phyloP scores from a whole-genome alignment of 331 rosid species.

The Telfairia occidentalis region DNA sequence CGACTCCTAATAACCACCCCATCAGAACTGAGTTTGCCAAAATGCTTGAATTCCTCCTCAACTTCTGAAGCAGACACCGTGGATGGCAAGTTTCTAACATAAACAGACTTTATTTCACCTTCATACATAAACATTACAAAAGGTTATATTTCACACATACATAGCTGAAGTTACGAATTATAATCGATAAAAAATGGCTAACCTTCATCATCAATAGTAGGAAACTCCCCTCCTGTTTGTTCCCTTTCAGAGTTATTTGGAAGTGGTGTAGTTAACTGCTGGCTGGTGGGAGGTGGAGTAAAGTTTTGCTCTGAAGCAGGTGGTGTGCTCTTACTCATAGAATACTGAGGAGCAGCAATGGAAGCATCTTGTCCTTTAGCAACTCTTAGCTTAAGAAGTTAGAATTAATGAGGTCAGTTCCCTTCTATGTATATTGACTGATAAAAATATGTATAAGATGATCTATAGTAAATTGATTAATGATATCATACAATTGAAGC shows the following conservation, averaged over 20 bases:
- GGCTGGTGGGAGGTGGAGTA: constrained; percentile 32
- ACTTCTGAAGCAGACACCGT: constrained; percentile 67
- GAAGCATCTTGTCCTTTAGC: constrained; percentile 60
- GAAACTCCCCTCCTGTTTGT: constrained; percentile 52
- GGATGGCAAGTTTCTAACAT: constrained; percentile 76
- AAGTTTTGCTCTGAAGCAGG: constrained; percentile 54
- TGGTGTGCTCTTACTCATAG: constrained; percentile 38
- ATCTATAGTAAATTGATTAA: not conserved
- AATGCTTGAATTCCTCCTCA: constrained; percentile 68
- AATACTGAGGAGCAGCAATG: constrained; percentile 39
- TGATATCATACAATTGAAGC: constrained; percentile 68
- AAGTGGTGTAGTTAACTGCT: constrained; percentile 30
- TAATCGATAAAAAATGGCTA: constrained; percentile 4
- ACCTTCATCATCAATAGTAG: constrained; percentile 65
- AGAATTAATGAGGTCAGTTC: constrained; percentile 28
- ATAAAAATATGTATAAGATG: constrained; percentile 7
- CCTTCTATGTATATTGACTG: constrained; percentile 9
- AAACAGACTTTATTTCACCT: constrained; percentile 86
- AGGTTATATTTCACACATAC: not conserved
- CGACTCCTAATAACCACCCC: constrained; percentile 93
- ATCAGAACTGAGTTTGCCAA: constrained; percentile 70
- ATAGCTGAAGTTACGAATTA: not conserved
- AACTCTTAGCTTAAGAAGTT: constrained; percentile 59
- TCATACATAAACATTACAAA: not conserved
- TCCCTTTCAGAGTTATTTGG: constrained; percentile 37